Evolutionary conservation across 1,139 yeast genomes (phyloP).

Genomic region (Starmera stellimalicola): DNA sequence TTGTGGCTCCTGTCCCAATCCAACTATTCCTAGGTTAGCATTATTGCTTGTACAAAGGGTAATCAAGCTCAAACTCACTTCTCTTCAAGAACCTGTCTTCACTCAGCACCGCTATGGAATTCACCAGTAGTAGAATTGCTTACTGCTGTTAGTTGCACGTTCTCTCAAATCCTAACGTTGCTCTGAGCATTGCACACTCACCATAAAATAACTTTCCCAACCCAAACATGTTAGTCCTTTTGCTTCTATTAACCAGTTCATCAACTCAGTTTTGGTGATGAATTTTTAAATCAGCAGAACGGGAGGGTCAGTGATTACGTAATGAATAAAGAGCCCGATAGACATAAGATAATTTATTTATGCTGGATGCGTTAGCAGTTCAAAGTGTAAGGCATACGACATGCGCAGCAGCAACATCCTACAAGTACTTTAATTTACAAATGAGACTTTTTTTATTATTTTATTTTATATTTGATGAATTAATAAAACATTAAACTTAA

Average conservation of each 20-base stretch:
- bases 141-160: conserved; percentile 4
- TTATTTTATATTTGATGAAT: not conserved
- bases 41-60: conserved; percentile 4
- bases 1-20: conserved; percentile 34
- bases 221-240: conserved; percentile 45
- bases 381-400: no score
- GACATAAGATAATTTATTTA: no score
- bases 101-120: conserved; percentile 71
- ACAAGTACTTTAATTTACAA: no score
- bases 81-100: conserved; percentile 77
- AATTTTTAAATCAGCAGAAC: no score
- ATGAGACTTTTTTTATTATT: not conserved
- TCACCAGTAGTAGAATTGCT: conserved; percentile 56
- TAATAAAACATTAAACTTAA: conserved; percentile 14
- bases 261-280: no score
- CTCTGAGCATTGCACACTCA: conserved; percentile 18
- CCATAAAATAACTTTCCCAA: conserved; percentile 60
- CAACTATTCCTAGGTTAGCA: conserved; percentile 23
- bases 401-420: no score
- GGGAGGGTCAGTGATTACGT: no score
- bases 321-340: no score
- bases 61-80: conserved; percentile 30
- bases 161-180: not conserved
- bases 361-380: no score
- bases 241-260: no score